Conservation (phyloP, 1,139 yeast species). For the Meyerozyma elateridarum region DNA sequence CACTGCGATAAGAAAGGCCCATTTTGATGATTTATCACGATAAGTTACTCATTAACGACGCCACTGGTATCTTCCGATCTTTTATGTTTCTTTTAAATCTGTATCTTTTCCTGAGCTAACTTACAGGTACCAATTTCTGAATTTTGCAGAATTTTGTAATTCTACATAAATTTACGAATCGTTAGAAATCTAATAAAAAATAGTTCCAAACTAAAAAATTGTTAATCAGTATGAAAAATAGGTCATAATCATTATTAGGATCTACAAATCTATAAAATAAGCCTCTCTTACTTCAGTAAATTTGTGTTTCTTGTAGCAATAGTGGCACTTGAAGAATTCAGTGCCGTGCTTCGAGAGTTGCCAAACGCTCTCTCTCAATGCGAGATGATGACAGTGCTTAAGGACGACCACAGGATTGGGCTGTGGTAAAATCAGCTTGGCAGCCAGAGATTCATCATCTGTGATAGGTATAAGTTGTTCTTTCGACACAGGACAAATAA, state of each 20-base stretch:
- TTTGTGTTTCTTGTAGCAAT: constrained; percentile 45
- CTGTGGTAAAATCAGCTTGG: constrained; percentile 9
- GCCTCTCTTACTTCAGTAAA: constrained; percentile 40
- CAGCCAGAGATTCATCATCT: constrained; percentile 13
- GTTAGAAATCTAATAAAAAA: no score
- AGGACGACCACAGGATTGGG: constrained; percentile 42
- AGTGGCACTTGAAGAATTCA: constrained; percentile 44
- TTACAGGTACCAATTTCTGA: no score
- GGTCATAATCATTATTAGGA: no score
- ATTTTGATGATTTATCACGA: no score
- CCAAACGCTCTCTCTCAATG: constrained; percentile 40
- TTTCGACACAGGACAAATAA: constrained; percentile 86
- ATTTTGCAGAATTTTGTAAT: neutral
- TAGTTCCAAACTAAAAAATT: no score
- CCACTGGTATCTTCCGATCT: no score
- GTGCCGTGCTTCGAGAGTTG: constrained; percentile 34
- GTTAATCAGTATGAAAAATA: no score
- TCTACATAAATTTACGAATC: neutral
- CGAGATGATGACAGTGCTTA: constrained; percentile 42
- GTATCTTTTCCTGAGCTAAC: no score
- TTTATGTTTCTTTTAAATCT: no score
- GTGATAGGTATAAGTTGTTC: constrained; percentile 57
- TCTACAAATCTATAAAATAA: constrained; percentile 37
- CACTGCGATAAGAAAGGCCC: no score
- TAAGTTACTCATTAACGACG: no score